Conservation (phyloP, 352 stramenopile genomes). For the Aphanomyces cochlioides region DNA sequence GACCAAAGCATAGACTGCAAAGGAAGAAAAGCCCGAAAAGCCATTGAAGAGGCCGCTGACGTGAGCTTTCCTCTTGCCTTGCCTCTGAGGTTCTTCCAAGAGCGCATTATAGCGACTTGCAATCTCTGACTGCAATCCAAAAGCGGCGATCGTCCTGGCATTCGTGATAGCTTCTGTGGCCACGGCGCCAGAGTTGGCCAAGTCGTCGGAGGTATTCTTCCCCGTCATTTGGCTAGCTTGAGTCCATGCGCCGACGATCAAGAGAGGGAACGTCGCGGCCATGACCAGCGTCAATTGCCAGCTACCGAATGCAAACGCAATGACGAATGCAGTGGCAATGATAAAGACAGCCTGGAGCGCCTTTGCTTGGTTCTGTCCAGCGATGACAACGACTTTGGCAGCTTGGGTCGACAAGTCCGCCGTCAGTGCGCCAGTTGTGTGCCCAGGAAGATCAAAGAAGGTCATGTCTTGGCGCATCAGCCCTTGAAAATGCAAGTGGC, state of each 20-base stretch:
- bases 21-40: slow-evolving; percentile 64
- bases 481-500: slow-evolving; percentile 47
- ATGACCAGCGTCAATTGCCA: slow-evolving; percentile 73
- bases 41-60: slow-evolving; percentile 50
- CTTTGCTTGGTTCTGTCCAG: slow-evolving; percentile 43
- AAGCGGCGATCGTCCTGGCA: slow-evolving; percentile 37
- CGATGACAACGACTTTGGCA: slow-evolving; percentile 43
- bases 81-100: slow-evolving; percentile 35
- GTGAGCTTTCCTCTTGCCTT: slow-evolving; percentile 39
- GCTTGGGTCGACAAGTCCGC: slow-evolving; percentile 50
- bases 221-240: too few species aligned
- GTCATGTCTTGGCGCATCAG: slow-evolving; percentile 48
- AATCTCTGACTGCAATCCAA: slow-evolving; percentile 31
- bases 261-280: background rate
- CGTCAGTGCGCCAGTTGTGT: slow-evolving; percentile 34
- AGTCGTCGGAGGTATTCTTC: too few species aligned
- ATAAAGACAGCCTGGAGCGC: slow-evolving; percentile 49
- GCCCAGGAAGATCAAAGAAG: slow-evolving; percentile 41
- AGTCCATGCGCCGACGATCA: too few species aligned
- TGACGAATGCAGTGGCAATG: slow-evolving; percentile 48
- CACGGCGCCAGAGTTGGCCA: slow-evolving; percentile 22
- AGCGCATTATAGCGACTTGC: slow-evolving; percentile 32
- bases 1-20: slow-evolving; percentile 48
- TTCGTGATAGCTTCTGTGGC: slow-evolving; percentile 35
- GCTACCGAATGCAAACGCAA: slow-evolving; percentile 60